Base-by-base conservation (phyloP, 345 rosid genomes). In the Corchorus capsularis region DNA sequence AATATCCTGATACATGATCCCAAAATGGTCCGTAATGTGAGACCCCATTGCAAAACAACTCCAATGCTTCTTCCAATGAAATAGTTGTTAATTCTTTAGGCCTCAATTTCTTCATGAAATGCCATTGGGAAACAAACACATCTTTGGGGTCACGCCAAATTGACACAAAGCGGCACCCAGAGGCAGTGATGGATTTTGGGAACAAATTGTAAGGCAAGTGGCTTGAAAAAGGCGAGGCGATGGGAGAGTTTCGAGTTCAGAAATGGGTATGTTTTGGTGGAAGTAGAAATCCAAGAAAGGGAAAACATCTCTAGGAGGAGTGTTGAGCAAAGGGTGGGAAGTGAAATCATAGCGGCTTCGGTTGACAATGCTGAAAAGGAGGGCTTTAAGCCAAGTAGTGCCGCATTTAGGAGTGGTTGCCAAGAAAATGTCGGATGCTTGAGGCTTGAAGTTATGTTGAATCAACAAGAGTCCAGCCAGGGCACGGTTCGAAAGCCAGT, bases 401-500 rank as follows among this genome's bases (percentile, higher is more conserved):
- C 89, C 91, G 47, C 87, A 84, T 79, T 88, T 88, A 8, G 91
- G 91, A 19, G 81, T 79, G 75, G 89, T 80, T 9, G 86, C 86
- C 0, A 88, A 15, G 19, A 88, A 66, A 37, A 86, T 74, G 39
- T 88, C 91, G 37, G 67, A 61, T 35, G 61, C 76, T 5, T 39
- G 37, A 0, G 84, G 50, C 19, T 75, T 17, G 73, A 88, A 88
- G 61, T 86, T 82, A 69, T 72, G 74, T 27, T 88, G 89, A 43
- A 83, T 82, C 8, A 84, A 77, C 17, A 85, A 20, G 4, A 84
- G 82, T 20, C 92, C 83, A 77, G 86, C 87, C 61, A 93, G 86
- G 76, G 86, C 85, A 11, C 76, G 82, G 52, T 89, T 66, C 50
- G 85, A 92, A 83, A 89, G 89, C 98, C 98, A 93, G 71, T 85